Evolutionary conservation across 2,329 filamentous ascomycete genomes (phyloP).

Genomic region (Cercospora sp.): DNA sequence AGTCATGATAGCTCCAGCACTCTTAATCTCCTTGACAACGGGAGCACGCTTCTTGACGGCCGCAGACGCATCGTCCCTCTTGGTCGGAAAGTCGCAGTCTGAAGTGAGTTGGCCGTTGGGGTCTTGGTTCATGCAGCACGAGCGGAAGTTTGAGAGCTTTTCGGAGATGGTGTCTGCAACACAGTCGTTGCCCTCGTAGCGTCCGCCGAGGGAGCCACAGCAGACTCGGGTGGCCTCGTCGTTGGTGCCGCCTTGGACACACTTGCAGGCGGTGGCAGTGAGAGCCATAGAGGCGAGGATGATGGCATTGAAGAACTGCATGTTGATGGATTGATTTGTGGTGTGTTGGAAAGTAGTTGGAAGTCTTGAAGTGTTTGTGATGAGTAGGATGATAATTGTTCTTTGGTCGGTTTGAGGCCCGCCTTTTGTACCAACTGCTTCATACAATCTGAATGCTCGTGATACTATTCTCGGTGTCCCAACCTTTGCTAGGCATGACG

Average conservation of each 20-base stretch:
- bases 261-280: neutral
- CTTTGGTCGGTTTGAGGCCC: neutral
- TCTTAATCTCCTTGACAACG: neutral
- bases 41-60: neutral
- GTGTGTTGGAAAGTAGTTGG: neutral
- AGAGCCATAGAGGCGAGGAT: neutral
- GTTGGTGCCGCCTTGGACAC: neutral
- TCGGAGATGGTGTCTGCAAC: neutral
- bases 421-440: neutral
- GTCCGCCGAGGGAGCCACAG: neutral
- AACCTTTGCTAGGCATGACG: neutral
- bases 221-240: neutral
- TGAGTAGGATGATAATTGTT: neutral
- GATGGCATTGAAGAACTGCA: neutral
- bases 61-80: neutral
- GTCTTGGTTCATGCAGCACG: neutral
- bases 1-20: neutral
- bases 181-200: neutral
- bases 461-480: neutral
- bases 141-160: neutral
- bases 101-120: neutral
- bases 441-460: neutral
- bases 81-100: neutral
- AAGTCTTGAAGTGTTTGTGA: neutral
- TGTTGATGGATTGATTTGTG: neutral